A percentile compares a stretch with the other conserved stretches of the same genome.
These are phyloP conservation scores for Alectoria sarmentosa DNA, from an alignment of 495 filamentous ascomycete genomes.

Conservation along the genomic window DNA sequence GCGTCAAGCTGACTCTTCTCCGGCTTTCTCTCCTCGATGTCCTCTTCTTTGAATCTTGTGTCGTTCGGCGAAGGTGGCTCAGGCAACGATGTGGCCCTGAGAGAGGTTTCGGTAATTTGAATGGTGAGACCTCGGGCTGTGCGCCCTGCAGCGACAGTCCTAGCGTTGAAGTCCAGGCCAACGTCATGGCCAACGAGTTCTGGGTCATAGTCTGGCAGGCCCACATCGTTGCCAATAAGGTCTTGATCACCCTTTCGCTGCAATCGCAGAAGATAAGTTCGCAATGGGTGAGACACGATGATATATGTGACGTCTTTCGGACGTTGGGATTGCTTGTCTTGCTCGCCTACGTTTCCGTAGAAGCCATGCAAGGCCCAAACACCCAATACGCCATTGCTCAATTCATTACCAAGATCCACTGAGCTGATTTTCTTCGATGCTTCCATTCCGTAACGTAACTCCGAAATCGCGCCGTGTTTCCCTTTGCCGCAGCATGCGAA, in stretches of 20 bases:
- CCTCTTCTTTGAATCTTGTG: constrained; percentile 1
- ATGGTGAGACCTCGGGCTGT: constrained; percentile 37
- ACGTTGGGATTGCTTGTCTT: neutral
- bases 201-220: neutral
- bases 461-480: constrained; percentile 54
- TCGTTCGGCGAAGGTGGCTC: neutral
- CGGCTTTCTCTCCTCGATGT: neutral
- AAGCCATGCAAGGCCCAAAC: constrained; percentile 37
- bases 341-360: constrained; percentile 4
- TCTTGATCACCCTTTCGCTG: neutral
- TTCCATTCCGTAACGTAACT: constrained; percentile 64
- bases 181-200: constrained; percentile 3
- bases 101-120: constrained; percentile 45
- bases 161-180: constrained; percentile 43
- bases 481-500: constrained; percentile 55
- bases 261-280: constrained; percentile 13
- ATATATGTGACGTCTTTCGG: constrained; percentile 20
- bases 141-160: constrained; percentile 50
- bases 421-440: constrained; percentile 42
- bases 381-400: constrained; percentile 34
- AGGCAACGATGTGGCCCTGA: constrained; percentile 2
- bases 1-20: neutral
- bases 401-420: constrained; percentile 44
- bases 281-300: constrained; percentile 15
- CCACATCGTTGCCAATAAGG: neutral